Evolutionary conservation across 768 basidiomycete species (phyloP), one percentile per base, ranked within the genome.

Genomic region (Porpolomopsis calyptriformis): DNA sequence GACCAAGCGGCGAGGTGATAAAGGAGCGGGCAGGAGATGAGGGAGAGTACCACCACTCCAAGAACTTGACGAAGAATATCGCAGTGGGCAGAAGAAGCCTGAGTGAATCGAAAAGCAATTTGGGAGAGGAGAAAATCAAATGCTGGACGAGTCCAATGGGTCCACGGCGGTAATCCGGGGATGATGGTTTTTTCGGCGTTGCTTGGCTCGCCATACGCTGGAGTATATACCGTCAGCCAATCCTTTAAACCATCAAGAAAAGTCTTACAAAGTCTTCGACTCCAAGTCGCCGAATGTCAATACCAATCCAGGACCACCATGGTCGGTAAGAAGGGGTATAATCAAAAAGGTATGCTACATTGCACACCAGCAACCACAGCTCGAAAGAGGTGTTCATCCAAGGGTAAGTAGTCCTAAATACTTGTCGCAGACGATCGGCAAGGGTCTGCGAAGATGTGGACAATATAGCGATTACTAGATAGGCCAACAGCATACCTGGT

Each of bases 11-110:
- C 9, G 77, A 78, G 25, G 71, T 70, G 7, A 78, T 72, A 44
- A 87, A 64, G n/a, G 78, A 77, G 33, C 80, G 77, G 14, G 85
- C 87, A 3, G 85, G 92, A 9, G 89, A 96, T 36, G 76, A 75
- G 18, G 96, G 92, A 3, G 91, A 93, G 59, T 98, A 98, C 92
- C 94, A 99, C 92, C 96, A 99, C 64, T 98, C 92, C 38, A 96
- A 70, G 64, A 98, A 93, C 63, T 92, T 94, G 69, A 99, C 71
- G 60, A 89, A 86, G 64, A 99, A 94, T 48, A 99, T 91, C 34
- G 85, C 83, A 16, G 82, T 85, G 12, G 89, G 94, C 26, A 92
- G 74, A 38, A 88, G 70, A 39, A 87, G 66, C 49, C 81, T 77
- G 31, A 92, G 68, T 2, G 86, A 89, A 59, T 91, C 85, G 25